Evolutionary conservation across 2,329 filamentous ascomycete genomes (phyloP).

Genomic region (Alternaria infectoria): DNA sequence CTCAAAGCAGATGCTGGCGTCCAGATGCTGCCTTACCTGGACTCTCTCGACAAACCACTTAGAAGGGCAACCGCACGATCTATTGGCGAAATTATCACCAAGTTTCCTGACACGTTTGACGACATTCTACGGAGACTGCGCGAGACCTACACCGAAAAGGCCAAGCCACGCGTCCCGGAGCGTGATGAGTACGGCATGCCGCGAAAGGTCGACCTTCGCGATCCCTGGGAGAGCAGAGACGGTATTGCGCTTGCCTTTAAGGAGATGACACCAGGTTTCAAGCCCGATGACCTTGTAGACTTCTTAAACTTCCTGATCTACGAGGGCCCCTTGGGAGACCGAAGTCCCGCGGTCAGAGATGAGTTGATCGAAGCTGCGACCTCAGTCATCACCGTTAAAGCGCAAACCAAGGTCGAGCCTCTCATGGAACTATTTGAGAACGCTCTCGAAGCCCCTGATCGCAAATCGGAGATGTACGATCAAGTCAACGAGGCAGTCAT

Average conservation of each 20-base stretch:
- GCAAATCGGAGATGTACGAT: conserved; percentile 80
- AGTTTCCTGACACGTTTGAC: conserved; percentile 65
- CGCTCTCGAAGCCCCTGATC: conserved; percentile 84
- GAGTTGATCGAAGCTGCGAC: conserved; percentile 94
- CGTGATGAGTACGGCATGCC: conserved; percentile 96
- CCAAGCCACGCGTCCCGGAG: conserved; percentile 81
- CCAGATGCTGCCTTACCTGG: conserved; percentile 77
- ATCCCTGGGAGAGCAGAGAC: conserved; percentile 90
- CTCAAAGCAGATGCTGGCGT: conserved; percentile 69
- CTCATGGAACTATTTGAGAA: conserved; percentile 92
- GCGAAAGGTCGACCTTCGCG: conserved; percentile 82
- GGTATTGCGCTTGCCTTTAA: conserved; percentile 88
- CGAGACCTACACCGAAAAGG: conserved; percentile 75
- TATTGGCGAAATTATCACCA: conserved; percentile 73
- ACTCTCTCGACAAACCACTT: conserved; percentile 80
- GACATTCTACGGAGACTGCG: conserved; percentile 70
- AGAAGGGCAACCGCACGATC: conserved; percentile 83
- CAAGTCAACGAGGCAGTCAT: conserved; percentile 96
- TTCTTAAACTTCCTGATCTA: conserved; percentile 89
- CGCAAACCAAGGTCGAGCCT: conserved; percentile 80
- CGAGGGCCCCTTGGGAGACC: conserved; percentile 84
- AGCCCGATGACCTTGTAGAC: conserved; percentile 70
- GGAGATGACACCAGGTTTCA: conserved; percentile 75
- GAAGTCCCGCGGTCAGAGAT: conserved; percentile 74
- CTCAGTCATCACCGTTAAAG: conserved; percentile 78